Base-by-base conservation (phyloP, 2,329 filamentous ascomycete species). In the Aspergillus costaricaensis region DNA sequence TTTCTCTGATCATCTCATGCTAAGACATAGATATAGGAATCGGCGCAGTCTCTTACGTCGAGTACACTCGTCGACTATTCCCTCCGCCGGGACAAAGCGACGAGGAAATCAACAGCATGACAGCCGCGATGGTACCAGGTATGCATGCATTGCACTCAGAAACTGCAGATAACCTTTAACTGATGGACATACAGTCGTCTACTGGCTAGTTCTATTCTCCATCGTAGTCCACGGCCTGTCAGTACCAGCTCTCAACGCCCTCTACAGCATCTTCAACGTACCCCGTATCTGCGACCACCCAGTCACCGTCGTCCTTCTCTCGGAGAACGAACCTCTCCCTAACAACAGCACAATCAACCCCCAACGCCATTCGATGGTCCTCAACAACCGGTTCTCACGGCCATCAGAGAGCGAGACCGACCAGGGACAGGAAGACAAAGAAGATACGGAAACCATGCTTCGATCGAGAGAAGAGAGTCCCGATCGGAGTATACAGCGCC, bases 21-120 rank as follows among this genome's bases (percentile, higher is more conserved):
- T 63, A 14, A 63, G 30, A 6, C 54, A 19, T 2, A 52, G n/a
- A 15, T 32, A 17, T 39, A 79, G 77, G 78, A 3, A 74, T 80
- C 25, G 79, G 78, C 1, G 78, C 78, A 0, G 76, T 81, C 48
- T 76, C 77, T n/a, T 81, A 81, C 44, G 77, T 81, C 8, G 79
- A 81, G 61, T 80, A 80, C 58, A 73, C 79, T 0, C 74, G 75
- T 3, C 74, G 78, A 57, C 69, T 81, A 3, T 80, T 81, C 44
- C 80, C 79, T 1, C 70, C 74, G 12, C 71, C 74, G 2, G 78
- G 74, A 3, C 64, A 75, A 60, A 78, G 77, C 10, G 72, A 76
- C 48, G 68, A 62, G 0, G 75, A 79, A 44, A 79, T 81, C 61
- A 78, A 79, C 36, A 67, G 75, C 30, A 61, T 81, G 17, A 74